phyloP scores from a whole-genome alignment of 148 eudicot genomes.

The Chenopodium suecicum region DNA sequence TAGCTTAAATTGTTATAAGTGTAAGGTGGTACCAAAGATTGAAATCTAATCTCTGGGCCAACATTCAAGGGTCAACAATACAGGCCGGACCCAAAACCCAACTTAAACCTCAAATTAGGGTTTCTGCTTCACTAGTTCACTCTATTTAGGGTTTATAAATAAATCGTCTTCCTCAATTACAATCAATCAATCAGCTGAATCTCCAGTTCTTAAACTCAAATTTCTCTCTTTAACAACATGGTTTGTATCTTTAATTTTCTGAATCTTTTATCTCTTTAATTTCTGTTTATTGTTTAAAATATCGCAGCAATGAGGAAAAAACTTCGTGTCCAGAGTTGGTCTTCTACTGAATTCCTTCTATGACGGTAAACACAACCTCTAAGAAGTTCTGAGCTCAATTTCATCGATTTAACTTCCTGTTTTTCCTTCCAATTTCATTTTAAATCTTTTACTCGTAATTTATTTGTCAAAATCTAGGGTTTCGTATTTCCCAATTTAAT shows the following conservation, averaged over 20 bases:
- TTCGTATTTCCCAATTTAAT: neutral
- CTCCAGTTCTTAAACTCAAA: neutral
- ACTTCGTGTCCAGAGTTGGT: slow-evolving; percentile 45
- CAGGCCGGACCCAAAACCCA: neutral
- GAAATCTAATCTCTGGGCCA: neutral
- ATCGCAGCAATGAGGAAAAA: slow-evolving; percentile 46
- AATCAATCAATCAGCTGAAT: neutral
- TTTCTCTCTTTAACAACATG: neutral
- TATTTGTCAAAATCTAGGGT: neutral
- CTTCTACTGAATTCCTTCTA: slow-evolving; percentile 22
- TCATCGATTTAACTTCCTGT: neutral
- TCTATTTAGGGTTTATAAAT: slow-evolving; percentile 17
- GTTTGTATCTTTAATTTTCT: too few species aligned
- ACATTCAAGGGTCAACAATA: too few species aligned
- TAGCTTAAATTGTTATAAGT: too few species aligned
- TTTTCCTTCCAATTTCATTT: neutral
- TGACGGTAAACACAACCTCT: slow-evolving; percentile 76
- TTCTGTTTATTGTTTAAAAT: neutral
- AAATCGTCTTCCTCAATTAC: neutral
- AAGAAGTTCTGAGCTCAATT: slow-evolving; percentile 77
- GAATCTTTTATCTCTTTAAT: neutral
- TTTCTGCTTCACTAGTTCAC: neutral
- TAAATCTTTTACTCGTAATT: too few species aligned
- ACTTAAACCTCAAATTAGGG: slow-evolving; percentile 1
- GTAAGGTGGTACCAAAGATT: too few species aligned